A percentile compares a stretch with the other conserved stretches of the same genome.
Conservation (phyloP, 2,329 filamentous ascomycete genomes). For the Venturia aucupariae region DNA sequence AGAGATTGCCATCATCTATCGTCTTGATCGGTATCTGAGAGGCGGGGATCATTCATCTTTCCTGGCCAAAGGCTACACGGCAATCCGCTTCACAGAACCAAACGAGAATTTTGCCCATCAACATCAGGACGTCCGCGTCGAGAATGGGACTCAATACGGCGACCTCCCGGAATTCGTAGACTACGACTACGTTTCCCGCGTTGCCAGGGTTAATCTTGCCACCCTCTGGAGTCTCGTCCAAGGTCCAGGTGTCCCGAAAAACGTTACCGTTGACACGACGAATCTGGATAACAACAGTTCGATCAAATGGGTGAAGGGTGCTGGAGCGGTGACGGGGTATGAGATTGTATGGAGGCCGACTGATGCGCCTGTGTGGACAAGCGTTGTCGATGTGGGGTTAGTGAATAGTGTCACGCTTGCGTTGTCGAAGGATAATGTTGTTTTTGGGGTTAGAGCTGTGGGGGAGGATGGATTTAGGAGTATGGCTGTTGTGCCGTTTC, state of each 20-base stretch:
- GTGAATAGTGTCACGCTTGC: constrained; percentile 37
- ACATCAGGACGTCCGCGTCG: constrained; percentile 45
- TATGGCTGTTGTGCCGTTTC: constrained; percentile 13
- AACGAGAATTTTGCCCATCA: constrained; percentile 50
- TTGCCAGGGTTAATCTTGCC: constrained; percentile 46
- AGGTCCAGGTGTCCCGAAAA: constrained; percentile 40
- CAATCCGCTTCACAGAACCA: constrained; percentile 48
- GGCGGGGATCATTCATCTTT: constrained; percentile 50
- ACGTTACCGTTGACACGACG: constrained; percentile 41
- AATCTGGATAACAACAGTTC: constrained; percentile 41
- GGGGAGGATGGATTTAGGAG: constrained; percentile 43
- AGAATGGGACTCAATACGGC: constrained; percentile 44
- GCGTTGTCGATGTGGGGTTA: constrained; percentile 40
- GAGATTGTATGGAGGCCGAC: constrained; percentile 49
- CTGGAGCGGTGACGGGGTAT: constrained; percentile 33
- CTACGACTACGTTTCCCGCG: constrained; percentile 44
- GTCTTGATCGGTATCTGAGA: constrained; percentile 46
- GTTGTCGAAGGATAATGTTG: constrained; percentile 49
- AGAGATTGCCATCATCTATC: constrained; percentile 44
- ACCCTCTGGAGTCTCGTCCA: constrained; percentile 46
- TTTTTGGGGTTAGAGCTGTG: constrained; percentile 47
- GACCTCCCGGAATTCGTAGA: constrained; percentile 50
- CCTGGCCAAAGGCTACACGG: constrained; percentile 46
- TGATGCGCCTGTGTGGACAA: constrained; percentile 42
- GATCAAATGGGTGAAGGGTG: constrained; percentile 39